These are phyloP conservation scores for Gypsophila paniculata DNA, from an alignment of 179 eudicot genomes.

Conservation along the genomic window DNA sequence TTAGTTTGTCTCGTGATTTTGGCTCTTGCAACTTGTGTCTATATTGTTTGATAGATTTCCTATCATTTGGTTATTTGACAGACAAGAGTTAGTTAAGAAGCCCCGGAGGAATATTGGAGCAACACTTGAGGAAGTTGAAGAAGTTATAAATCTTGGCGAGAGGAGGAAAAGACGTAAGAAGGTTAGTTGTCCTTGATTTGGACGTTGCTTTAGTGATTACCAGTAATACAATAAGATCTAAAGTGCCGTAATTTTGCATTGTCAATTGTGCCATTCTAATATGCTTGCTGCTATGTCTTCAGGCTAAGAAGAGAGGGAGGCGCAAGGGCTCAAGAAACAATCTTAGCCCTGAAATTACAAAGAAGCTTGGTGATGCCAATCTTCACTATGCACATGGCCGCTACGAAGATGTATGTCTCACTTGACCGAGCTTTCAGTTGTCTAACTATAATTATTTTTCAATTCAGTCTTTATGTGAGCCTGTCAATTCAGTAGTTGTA, in stretches of 20 bases:
- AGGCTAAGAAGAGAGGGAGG: slow-evolving; percentile 76
- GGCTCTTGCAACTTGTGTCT: slow-evolving; percentile 5
- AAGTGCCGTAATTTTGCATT: not conserved
- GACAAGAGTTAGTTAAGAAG: slow-evolving; percentile 55
- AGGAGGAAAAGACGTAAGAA: slow-evolving; percentile 48
- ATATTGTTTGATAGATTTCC: slow-evolving; percentile 5
- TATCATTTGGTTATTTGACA: slow-evolving; percentile 27
- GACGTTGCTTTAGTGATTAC: not conserved
- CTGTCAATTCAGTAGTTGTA: not conserved
- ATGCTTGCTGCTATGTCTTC: slow-evolving; percentile 14
- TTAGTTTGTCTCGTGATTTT: not conserved
- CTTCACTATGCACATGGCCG: slow-evolving; percentile 74
- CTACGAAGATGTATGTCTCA: slow-evolving; percentile 59
- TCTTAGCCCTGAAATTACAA: slow-evolving; percentile 56
- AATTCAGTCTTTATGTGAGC: too few species aligned
- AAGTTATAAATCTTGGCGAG: slow-evolving; percentile 46
- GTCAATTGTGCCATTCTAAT: not conserved
- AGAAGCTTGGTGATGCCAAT: slow-evolving; percentile 82
- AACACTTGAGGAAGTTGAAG: slow-evolving; percentile 57
- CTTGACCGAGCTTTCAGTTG: not conserved
- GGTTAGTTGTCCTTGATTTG: slow-evolving; percentile 3
- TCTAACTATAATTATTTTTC: not conserved
- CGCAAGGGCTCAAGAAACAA: slow-evolving; percentile 72
- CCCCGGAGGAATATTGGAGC: slow-evolving; percentile 45
- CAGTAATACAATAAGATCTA: not conserved